These are phyloP conservation scores for Zasmidium citrigriseum DNA, from an alignment of 2,329 filamentous ascomycete species.

Conservation along the genomic window DNA sequence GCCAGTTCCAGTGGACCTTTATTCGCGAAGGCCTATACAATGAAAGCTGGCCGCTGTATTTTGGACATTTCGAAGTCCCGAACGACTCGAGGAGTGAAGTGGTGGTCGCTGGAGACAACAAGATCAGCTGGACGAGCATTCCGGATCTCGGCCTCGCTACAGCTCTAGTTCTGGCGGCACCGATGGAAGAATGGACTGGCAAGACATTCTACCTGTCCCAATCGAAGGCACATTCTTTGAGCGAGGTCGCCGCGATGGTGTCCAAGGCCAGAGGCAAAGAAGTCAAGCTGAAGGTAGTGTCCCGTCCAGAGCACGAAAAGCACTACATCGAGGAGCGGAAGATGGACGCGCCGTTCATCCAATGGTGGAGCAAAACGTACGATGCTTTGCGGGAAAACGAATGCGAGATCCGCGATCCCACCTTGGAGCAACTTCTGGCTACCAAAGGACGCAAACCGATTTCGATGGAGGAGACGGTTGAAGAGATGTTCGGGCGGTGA, in stretches of 20 bases:
- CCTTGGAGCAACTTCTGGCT: slow-evolving; percentile 41
- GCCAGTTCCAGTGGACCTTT: slow-evolving; percentile 37
- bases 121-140: slow-evolving; percentile 47
- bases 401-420: slow-evolving; percentile 44
- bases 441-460: slow-evolving; percentile 39
- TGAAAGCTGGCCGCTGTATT: slow-evolving; percentile 51
- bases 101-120: slow-evolving; percentile 42
- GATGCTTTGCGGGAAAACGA: slow-evolving; percentile 46
- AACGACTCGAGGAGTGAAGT: slow-evolving; percentile 41
- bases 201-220: slow-evolving; percentile 44
- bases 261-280: slow-evolving; percentile 25
- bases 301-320: slow-evolving; percentile 42
- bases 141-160: slow-evolving; percentile 46
- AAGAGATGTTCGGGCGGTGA: slow-evolving; percentile 39
- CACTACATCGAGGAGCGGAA: slow-evolving; percentile 41
- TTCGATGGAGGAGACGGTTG: slow-evolving; percentile 41
- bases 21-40: slow-evolving; percentile 49
- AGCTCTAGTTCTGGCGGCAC: slow-evolving; percentile 40
- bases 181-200: slow-evolving; percentile 34
- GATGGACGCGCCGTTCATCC: slow-evolving; percentile 40
- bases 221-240: slow-evolving; percentile 25
- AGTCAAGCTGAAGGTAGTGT: slow-evolving; percentile 39
- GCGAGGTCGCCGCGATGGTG: slow-evolving; percentile 33
- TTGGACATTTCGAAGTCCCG: slow-evolving; percentile 44
- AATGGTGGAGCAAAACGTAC: slow-evolving; percentile 51